A percentile compares a stretch with the other conserved stretches of the same genome.
Evolutionary conservation across 345 rosid genomes (phyloP).

Genomic region (Sonneratia alba): DNA sequence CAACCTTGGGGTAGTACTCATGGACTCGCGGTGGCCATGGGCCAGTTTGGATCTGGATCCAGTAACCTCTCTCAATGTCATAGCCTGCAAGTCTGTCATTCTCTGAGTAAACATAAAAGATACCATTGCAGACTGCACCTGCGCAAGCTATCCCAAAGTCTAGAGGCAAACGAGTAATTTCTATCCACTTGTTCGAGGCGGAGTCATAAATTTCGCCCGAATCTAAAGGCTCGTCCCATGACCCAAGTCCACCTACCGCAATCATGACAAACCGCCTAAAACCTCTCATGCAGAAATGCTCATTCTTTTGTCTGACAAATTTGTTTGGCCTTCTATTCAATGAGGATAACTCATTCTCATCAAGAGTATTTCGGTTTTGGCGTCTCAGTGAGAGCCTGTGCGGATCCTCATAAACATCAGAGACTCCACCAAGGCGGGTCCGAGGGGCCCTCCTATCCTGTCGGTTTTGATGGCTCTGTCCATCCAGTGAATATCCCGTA

Average conservation of each 20-base stretch:
- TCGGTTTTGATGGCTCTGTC: constrained; percentile 44
- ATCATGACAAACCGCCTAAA: constrained; percentile 59
- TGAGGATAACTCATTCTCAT: constrained; percentile 36
- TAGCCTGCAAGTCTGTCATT: constrained; percentile 83
- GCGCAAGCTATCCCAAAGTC: constrained; percentile 68
- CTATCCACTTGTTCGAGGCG: constrained; percentile 68
- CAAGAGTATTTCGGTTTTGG: constrained; percentile 43
- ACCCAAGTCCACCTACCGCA: constrained; percentile 74
- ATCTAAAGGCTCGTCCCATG: constrained; percentile 80
- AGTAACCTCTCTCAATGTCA: constrained; percentile 83
- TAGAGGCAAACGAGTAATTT: constrained; percentile 67
- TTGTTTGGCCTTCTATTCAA: constrained; percentile 40
- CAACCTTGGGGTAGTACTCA: constrained; percentile 88
- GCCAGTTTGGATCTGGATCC: constrained; percentile 72
- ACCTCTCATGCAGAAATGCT: constrained; percentile 26
- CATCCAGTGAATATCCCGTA: constrained; percentile 29
- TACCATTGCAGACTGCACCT: constrained; percentile 71
- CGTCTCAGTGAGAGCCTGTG: constrained; percentile 83
- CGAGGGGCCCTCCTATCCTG: constrained; percentile 65
- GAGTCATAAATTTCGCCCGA: constrained; percentile 96
- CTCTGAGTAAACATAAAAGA: constrained; percentile 84
- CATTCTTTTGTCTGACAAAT: constrained; percentile 44
- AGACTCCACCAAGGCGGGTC: constrained; percentile 59
- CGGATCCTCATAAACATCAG: constrained; percentile 94
- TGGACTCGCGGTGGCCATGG: constrained; percentile 85